Base-by-base conservation (phyloP, 108 stramenopile genomes). In the Pseudonitzschia pungens region DNA sequence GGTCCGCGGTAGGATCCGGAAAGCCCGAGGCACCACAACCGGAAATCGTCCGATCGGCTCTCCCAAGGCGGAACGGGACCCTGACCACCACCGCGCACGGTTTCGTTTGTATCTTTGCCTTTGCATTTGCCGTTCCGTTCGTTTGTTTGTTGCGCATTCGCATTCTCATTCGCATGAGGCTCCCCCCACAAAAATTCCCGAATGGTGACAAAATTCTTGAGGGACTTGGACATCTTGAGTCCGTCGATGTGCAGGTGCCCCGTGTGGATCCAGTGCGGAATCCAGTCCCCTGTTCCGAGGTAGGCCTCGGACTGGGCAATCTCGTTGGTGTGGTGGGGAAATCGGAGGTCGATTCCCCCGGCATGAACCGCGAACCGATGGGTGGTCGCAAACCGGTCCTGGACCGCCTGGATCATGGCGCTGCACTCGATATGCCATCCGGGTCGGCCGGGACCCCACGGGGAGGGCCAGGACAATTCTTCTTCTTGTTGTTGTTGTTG, bases 381-480 rank as follows among this genome's bases (percentile, higher is more conserved):
- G 0, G 84, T 85, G 7, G 71, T 56, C 48, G 54, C 24, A 48
- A 81, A 80, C 24, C 68, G 62, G 14, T 63, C 21, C 65, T 73
- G 73, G 10, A 87, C 72, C 2, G 80, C 29, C 63, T 84, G 70
- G 69, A 95, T 92, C 96, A 98, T 98, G 56, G 96, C 98, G 59
- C 88, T 92, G 78, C 98, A 99, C 83, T 99, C 98, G 54, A 99
- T 98, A 74, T 99, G 99, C 99, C 98, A 99, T 2, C 99, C 99
- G 7, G 99, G 98, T 54, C 98, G 82, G 7, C 99, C 99, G 2
- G 73, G 63, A 32, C 97, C 98, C 96, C 97, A 98, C 6, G 97
- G 97, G 11, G 92, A 89, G 18, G 69, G 53, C 94, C 97, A 99
- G 40, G 73, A 80, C n/a, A 92, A 67, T 1, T 65, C 70, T 50